These are phyloP conservation scores for Lachnellula cervina DNA, from an alignment of 2,329 filamentous ascomycete species.

Conservation along the genomic window DNA sequence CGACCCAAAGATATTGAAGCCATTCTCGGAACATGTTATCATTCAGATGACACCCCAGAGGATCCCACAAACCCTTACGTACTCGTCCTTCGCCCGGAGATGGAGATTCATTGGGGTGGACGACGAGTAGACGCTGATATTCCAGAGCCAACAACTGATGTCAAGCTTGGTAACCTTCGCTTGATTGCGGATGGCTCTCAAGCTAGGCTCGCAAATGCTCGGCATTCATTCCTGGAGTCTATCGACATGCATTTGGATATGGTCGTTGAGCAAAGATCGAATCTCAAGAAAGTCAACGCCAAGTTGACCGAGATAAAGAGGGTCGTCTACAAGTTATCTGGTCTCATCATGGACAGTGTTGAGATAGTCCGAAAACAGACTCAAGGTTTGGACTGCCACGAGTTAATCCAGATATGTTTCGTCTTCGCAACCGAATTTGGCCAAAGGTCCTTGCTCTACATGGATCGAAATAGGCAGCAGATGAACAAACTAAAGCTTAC, in stretches of 20 bases:
- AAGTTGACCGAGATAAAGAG: constrained; percentile 92
- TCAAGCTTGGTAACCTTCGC: constrained; percentile 81
- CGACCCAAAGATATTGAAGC: constrained; percentile 77
- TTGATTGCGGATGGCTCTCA: constrained; percentile 86
- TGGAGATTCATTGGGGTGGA: constrained; percentile 75
- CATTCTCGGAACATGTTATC: constrained; percentile 76
- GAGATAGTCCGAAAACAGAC: constrained; percentile 88
- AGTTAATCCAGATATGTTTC: constrained; percentile 96
- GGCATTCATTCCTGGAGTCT: constrained; percentile 69
- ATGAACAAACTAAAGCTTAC: constrained; percentile 98
- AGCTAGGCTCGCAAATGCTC: constrained; percentile 70
- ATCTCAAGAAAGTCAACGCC: constrained; percentile 84
- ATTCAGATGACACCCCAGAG: constrained; percentile 64
- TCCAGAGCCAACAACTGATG: constrained; percentile 73
- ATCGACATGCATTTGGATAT: constrained; percentile 83
- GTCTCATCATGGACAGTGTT: constrained; percentile 98
- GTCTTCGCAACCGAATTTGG: constrained; percentile 99
- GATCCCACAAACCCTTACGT: constrained; percentile 79
- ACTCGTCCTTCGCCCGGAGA: constrained; percentile 77
- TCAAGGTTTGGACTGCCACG: constrained; percentile 78
- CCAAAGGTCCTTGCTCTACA: constrained; percentile 87
- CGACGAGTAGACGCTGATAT: constrained; percentile 66
- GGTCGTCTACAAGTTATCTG: constrained; percentile 92
- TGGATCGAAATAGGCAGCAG: constrained; percentile 90
- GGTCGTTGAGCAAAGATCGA: constrained; percentile 86